Conservation (phyloP, 2,329 filamentous ascomycete genomes). For the Colletotrichum brevisporum region DNA sequence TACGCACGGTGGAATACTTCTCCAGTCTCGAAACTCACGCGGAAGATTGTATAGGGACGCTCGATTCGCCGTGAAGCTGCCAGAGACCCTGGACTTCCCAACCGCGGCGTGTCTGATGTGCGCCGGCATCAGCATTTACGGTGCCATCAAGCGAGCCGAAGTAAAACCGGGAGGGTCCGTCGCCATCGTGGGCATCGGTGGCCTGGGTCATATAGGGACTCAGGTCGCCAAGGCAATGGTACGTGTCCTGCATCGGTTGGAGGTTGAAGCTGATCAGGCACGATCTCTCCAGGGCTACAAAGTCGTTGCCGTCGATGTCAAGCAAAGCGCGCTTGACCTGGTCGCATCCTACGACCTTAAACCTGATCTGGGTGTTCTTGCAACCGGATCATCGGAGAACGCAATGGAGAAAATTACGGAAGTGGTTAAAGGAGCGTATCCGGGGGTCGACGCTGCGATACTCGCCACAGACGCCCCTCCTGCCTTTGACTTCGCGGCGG, state of each 20-base stretch:
- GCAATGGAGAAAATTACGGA: slow-evolving; percentile 30
- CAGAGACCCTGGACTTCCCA: slow-evolving; percentile 22
- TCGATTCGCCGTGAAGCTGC: slow-evolving; percentile 36
- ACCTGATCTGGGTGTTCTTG: slow-evolving; percentile 44
- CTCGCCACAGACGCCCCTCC: slow-evolving; percentile 39
- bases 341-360: slow-evolving; percentile 26
- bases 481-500: slow-evolving; percentile 35
- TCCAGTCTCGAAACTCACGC: neutral
- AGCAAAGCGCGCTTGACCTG: slow-evolving; percentile 32
- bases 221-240: slow-evolving; percentile 40
- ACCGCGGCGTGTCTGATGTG: slow-evolving; percentile 38
- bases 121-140: slow-evolving; percentile 40
- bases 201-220: slow-evolving; percentile 38
- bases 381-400: slow-evolving; percentile 44
- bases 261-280: neutral
- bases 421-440: slow-evolving; percentile 13
- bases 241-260: neutral
- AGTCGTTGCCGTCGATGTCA: slow-evolving; percentile 34
- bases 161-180: slow-evolving; percentile 29
- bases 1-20: neutral
- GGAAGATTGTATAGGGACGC: slow-evolving; percentile 13
- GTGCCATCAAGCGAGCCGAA: slow-evolving; percentile 32
- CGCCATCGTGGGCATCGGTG: slow-evolving; percentile 37
- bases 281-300: slow-evolving; percentile 28
- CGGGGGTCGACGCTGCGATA: slow-evolving; percentile 39